These are phyloP conservation scores for Apophysomyces trapeziformis DNA, from an alignment of 371 early-diverging fungal genomes.

Conservation along the genomic window DNA sequence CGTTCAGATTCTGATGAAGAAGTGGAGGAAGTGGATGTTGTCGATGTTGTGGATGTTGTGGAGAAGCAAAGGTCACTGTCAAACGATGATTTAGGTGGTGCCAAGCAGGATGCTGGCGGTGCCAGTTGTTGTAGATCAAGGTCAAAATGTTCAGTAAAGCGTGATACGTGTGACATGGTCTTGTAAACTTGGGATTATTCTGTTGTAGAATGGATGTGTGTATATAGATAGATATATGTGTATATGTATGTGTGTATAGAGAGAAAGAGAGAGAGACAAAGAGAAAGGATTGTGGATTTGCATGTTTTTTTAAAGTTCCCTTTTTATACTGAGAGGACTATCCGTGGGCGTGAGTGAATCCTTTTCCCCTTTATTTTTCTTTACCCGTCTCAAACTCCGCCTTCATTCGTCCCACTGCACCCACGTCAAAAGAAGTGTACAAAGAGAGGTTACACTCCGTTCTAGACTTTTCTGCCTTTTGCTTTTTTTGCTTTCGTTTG, in stretches of 20 bases:
- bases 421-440: slow-evolving; percentile 9
- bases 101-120: not conserved
- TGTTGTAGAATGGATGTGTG: too few relatives aligned
- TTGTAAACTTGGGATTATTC: too few relatives aligned
- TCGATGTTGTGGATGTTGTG: not conserved
- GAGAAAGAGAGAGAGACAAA: not conserved
- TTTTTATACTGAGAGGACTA: not conserved
- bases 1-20: slow-evolving; percentile 1
- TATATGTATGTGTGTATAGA: not conserved
- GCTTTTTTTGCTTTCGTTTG: too few relatives aligned
- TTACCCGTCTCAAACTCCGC: not conserved
- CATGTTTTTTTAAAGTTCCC: not conserved
- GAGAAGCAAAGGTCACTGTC: not conserved
- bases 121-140: slow-evolving; percentile 3
- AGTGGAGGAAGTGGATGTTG: not conserved
- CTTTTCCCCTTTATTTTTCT: too few relatives aligned
- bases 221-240: too few relatives aligned
- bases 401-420: slow-evolving; percentile 1
- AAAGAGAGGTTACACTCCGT: slow-evolving; percentile 1
- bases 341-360: not conserved
- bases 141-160: slow-evolving; percentile 3
- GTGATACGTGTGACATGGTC: not conserved
- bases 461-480: not conserved
- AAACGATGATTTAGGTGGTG: not conserved
- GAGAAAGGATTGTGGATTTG: not conserved